Evolutionary conservation across 2,329 filamentous ascomycete species (phyloP).

Genomic region (Parastagonospora nodorum): DNA sequence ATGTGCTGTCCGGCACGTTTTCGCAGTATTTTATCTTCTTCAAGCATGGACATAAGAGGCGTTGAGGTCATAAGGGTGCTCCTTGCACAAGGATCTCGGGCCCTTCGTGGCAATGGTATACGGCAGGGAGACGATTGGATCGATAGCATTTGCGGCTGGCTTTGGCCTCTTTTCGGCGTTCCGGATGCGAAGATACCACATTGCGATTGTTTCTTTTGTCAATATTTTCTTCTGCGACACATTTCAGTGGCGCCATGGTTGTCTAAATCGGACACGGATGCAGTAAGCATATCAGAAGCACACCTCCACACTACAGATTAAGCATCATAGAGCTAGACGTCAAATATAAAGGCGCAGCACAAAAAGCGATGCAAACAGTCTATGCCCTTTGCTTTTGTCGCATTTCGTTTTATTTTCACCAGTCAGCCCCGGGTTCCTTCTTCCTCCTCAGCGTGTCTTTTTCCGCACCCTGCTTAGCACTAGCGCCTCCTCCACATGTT

Average conservation of each 20-base stretch:
- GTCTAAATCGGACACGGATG: neutral
- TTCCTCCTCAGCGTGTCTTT: constrained; percentile 2
- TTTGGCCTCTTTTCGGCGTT: neutral
- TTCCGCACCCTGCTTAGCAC: neutral
- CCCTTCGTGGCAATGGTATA: too few species aligned
- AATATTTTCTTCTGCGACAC: neutral
- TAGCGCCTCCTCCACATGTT: neutral
- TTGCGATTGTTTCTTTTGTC: neutral
- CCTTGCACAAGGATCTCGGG: too few species aligned
- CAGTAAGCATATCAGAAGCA: too few species aligned
- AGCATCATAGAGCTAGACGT: too few species aligned
- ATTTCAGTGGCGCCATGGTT: neutral
- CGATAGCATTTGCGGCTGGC: neutral
- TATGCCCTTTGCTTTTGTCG: too few species aligned
- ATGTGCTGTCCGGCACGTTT: too few species aligned
- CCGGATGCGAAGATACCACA: neutral
- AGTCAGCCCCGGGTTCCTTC: neutral
- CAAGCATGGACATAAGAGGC: neutral
- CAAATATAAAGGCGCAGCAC: too few species aligned
- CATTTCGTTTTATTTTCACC: neutral
- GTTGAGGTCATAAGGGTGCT: neutral
- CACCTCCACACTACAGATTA: too few species aligned
- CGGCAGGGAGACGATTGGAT: too few species aligned
- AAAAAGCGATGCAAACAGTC: too few species aligned
- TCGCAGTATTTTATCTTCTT: too few species aligned